Evolutionary conservation across 805 yeast species (phyloP), one percentile per base, ranked within the genome.

Genomic region (Metschnikowia colocasiae): DNA sequence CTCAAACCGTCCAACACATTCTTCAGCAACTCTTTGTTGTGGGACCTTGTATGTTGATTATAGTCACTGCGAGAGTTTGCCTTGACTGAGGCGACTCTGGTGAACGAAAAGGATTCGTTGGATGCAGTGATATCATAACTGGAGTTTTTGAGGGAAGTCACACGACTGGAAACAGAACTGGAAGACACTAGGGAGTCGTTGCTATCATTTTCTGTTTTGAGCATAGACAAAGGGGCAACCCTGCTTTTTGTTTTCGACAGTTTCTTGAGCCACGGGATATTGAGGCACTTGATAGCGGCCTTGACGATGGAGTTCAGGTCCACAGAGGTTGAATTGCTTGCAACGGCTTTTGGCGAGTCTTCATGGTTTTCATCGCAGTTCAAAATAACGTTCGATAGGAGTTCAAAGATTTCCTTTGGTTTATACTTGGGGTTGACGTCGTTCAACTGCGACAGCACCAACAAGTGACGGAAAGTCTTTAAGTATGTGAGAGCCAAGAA

Each of bases 401-500:
- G 64, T 6, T 75, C 74, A 6, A 64, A 53, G 6, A 91, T 58
- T 43, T 80, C 84, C 0, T 68, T 73, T 16, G 67, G 71, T 56
- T 87, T 84, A 63, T 89, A 87, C 7, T 71, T 71, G 2, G 80
- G 76, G 1, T 65, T 63, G 12, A 74, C 61, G 18, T 71, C 73
- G 22, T 47, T 53, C 45, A 89, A 67, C 56, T 85, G 87, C 1
- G 92, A 77, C 55, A 81, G 81, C 48, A 77, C 70, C 27, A 91
- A 63, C 58, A 91, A 65, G 1, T 95, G 95, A 52, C 80, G 74
- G 26, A 92, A 56, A 2, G 90, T 89, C 47, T 94, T 74, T 35
- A 91, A 65, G 57, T 85, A 89, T 2, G 74, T 66, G 23, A 70
- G 52, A 5, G 67, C 60, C 30, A 72, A 52, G 18, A 64, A 51